Evolutionary conservation across 1,284 basidiomycete genomes (phyloP), one percentile per base, ranked within the genome.

Genomic region (Ustilago trichophora): DNA sequence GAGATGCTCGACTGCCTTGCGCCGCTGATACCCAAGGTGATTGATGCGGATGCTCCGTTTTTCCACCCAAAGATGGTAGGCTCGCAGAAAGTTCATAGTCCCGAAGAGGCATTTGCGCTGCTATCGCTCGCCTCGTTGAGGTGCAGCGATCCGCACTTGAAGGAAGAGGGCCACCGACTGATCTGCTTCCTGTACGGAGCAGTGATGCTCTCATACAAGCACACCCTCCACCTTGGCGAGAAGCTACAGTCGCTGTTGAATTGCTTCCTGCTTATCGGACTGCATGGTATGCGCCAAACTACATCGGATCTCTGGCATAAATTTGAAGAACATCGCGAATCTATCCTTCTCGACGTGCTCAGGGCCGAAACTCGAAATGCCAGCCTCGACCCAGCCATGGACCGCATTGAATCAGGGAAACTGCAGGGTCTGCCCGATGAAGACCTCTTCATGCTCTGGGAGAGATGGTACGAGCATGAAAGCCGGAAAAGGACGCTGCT

Each of bases 381-480:
- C 15, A 37, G n/a, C 4, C 37, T 54, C 19, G 59, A 63, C 7
- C 7, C 25, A 10, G 32, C 18, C 19, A 32, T 62, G 57, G 65
- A 68, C 31, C 40, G 42, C 2, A 53, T 68, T 33, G 50, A 58
- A 3, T n/a, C 50, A 13, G 22, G 26, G 5, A n/a, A 37, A 12
- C 24, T 68, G 9, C 18, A 38, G 2, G 15, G 25, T 10, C 18
- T 58, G 25, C 18, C 31, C 2, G 50, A 58, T 15, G 59, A 58
- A 34, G 46, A 46, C 2, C 51, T 68, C 7, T 51, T 50, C 26
- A 6, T 18, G 19, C 34, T 50, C 3, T 63, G 54, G 58, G 37
- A 46, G 13, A 49, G 36, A 4, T 68, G 58, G 58, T 68, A 68
- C 38, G 49, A 48, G 27, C 54, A 63, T 36, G 65, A 68, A 31